Percentiles rank a stretch among this genome's conserved stretches.
phyloP scores from a whole-genome alignment of 768 basidiomycete species.

The Aureoboletus auriporus region DNA sequence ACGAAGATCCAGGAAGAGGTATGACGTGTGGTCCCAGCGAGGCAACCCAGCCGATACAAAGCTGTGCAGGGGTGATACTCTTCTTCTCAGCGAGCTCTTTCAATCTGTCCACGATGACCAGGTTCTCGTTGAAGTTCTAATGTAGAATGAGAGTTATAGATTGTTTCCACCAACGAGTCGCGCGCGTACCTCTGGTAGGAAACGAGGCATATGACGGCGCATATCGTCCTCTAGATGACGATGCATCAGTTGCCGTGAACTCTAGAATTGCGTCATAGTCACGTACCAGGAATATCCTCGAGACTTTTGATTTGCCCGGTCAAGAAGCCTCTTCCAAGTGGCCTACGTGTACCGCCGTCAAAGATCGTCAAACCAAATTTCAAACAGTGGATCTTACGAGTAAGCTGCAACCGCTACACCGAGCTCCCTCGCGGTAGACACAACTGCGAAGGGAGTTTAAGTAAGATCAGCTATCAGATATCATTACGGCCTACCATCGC shows the following conservation, averaged over 20 bases:
- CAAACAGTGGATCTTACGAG: constrained; percentile 33
- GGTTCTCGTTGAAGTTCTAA: constrained; percentile 39
- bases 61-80: constrained; percentile 39
- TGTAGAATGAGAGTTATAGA: neutral
- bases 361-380: neutral
- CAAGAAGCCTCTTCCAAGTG: constrained; percentile 51
- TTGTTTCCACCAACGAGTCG: neutral
- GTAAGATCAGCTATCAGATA: neutral
- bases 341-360: constrained; percentile 29
- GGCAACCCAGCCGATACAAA: constrained; percentile 43
- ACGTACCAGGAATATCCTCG: constrained; percentile 32
- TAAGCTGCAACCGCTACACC: constrained; percentile 59
- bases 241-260: constrained; percentile 1
- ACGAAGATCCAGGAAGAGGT: constrained; percentile 50
- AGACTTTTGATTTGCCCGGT: constrained; percentile 44
- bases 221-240: constrained; percentile 38
- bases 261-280: neutral
- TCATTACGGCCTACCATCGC: neutral
- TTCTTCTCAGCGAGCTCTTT: constrained; percentile 39
- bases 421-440: constrained; percentile 50
- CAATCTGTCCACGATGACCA: constrained; percentile 41
- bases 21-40: constrained; percentile 40
- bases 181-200: constrained; percentile 37
- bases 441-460: constrained; percentile 30
- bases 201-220: constrained; percentile 37